Evolutionary conservation across 306 rosid genomes (phyloP).

Genomic region (Argentina anserina): DNA sequence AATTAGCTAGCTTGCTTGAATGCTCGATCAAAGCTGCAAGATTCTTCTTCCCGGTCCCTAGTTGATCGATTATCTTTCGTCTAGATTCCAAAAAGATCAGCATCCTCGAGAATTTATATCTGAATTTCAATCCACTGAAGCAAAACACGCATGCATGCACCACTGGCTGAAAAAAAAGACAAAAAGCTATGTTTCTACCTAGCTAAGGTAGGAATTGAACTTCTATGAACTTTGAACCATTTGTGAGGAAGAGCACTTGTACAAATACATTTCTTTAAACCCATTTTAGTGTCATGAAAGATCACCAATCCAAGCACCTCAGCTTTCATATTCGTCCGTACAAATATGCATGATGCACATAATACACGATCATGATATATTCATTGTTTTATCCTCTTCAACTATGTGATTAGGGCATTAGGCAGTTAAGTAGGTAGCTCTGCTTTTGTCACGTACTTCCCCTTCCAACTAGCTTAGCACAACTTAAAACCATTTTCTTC

Average conservation of each 20-base stretch:
- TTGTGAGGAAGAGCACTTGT: not conserved
- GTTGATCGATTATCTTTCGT: not conserved
- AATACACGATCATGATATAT: too few relatives aligned
- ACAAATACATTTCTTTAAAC: not conserved
- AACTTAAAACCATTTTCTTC: not conserved
- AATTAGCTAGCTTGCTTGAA: not conserved
- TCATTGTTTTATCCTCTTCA: not conserved
- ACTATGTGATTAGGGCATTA: too few relatives aligned
- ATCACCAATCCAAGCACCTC: not conserved
- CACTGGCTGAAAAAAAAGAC: not conserved
- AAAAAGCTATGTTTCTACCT: not conserved
- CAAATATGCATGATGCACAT: not conserved
- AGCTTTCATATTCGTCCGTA: not conserved
- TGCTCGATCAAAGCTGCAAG: constrained; percentile 9
- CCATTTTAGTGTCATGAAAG: not conserved
- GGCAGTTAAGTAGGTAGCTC: not conserved
- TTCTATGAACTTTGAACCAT: not conserved
- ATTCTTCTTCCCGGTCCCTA: not conserved
- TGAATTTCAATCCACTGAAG: not conserved
- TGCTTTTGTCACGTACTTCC: not conserved
- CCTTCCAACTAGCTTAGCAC: not conserved
- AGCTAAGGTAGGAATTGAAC: not conserved
- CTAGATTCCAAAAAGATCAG: constrained; percentile 28
- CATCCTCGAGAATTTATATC: not conserved
- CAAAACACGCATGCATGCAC: not conserved